phyloP scores from a whole-genome alignment of 2,329 filamentous ascomycete species.

The Diaporthe amygdali region DNA sequence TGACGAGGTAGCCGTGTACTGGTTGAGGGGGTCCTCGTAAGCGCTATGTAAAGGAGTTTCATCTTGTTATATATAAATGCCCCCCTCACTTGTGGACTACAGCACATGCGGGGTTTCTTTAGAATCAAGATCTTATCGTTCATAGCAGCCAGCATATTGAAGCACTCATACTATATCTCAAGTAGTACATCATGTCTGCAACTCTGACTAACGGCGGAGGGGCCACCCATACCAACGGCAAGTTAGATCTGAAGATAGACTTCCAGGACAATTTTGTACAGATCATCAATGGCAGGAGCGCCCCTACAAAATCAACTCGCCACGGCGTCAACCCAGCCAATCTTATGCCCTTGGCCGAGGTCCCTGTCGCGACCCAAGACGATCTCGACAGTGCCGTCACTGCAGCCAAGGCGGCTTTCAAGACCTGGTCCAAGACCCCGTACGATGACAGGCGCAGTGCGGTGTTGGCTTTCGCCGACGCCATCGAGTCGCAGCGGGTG shows the following conservation, averaged over 20 bases:
- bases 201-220: background rate
- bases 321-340: slow-evolving; percentile 2
- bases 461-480: background rate
- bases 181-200: background rate
- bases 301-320: background rate
- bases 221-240: no score
- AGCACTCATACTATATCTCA: background rate
- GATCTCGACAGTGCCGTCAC: background rate
- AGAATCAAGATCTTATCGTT: no score
- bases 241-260: background rate
- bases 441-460: background rate
- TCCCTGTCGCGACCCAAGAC: background rate
- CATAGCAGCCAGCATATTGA: no score
- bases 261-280: slow-evolving; percentile 35
- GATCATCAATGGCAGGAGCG: background rate
- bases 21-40: no score
- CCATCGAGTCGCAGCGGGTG: background rate
- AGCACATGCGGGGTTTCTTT: background rate
- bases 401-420: background rate
- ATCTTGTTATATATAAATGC: no score
- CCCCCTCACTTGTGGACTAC: no score
- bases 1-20: no score
- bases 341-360: background rate
- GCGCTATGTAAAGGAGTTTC: no score
- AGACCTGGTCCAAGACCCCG: background rate